Percentiles rank a stretch among this genome's conserved stretches.
phyloP scores from a whole-genome alignment of 2,329 filamentous ascomycete species.

The Acrocalymma vagum region DNA sequence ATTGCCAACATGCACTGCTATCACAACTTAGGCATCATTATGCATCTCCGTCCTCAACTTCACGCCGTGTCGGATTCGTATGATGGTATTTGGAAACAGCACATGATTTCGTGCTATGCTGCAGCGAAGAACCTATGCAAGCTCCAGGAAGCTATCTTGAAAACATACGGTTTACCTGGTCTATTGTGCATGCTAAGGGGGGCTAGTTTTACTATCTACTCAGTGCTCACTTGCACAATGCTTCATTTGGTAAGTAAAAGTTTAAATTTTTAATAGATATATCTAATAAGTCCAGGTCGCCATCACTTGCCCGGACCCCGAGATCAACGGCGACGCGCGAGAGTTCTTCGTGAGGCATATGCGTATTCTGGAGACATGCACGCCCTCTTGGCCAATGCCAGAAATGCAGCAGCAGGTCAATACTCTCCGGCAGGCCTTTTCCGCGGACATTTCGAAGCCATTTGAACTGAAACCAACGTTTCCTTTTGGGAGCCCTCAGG shows the following conservation, averaged over 20 bases:
- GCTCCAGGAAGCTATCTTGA: constrained; percentile 83
- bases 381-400: constrained; percentile 83
- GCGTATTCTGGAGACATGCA: constrained; percentile 88
- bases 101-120: constrained; percentile 86
- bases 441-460: constrained; percentile 81
- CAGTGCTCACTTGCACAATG: constrained; percentile 88
- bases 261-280: constrained; percentile 12
- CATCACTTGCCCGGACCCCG: constrained; percentile 90
- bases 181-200: constrained; percentile 92
- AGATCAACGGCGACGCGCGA: constrained; percentile 82
- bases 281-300: constrained; percentile 71
- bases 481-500: constrained; percentile 81
- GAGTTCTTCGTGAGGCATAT: constrained; percentile 94
- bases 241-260: constrained; percentile 81
- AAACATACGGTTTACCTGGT: constrained; percentile 79
- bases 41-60: constrained; percentile 88
- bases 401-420: constrained; percentile 92
- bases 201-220: constrained; percentile 95
- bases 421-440: constrained; percentile 88
- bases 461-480: constrained; percentile 91
- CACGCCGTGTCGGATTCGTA: constrained; percentile 77
- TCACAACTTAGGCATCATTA: constrained; percentile 83
- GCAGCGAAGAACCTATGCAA: constrained; percentile 87
- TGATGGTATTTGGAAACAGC: constrained; percentile 83
- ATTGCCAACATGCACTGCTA: constrained; percentile 90